Percentiles rank a stretch among this genome's conserved stretches.
Conservation (phyloP, 176 grass and related monocot genomes). For the Thinopyrum elongatum region DNA sequence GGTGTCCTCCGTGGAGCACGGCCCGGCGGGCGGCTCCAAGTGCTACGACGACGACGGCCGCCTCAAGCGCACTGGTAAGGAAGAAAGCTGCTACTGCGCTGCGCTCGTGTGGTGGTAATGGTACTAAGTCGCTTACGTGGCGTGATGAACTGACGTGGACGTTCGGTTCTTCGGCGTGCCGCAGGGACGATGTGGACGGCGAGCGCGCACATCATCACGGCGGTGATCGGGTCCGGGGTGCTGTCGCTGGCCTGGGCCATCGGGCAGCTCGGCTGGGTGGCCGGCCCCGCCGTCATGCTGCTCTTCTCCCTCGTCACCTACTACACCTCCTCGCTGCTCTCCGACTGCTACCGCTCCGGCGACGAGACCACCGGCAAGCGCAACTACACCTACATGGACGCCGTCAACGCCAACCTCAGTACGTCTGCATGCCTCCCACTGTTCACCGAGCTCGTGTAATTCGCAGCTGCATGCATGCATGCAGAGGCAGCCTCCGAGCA, state of each 20-base stretch:
- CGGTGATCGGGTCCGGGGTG: conserved; percentile 88
- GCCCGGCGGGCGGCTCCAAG: conserved; percentile 53
- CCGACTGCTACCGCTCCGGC: conserved; percentile 88
- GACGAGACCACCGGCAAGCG: conserved; percentile 73
- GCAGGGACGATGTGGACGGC: conserved; percentile 88
- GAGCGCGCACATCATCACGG: conserved; percentile 95
- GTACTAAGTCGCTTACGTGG: not conserved
- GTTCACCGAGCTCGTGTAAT: not conserved
- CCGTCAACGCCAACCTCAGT: conserved; percentile 82
- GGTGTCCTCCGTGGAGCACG: conserved; percentile 47
- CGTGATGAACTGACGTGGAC: not conserved
- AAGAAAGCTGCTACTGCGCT: not conserved
- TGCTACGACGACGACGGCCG: conserved; percentile 89
- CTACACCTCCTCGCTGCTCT: conserved; percentile 81
- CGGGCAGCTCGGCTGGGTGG: conserved; percentile 91
- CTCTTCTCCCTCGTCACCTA: conserved; percentile 95
- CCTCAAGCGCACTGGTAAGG: conserved; percentile 76
- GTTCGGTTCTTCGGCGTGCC: not conserved
- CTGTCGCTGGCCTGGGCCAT: conserved; percentile 91
- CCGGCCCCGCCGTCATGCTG: conserved; percentile 84
- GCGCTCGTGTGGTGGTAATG: no score
- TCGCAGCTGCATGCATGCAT: not conserved
- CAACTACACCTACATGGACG: conserved; percentile 99
- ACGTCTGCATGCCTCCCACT: not conserved
- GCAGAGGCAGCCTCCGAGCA: not conserved